Percentiles rank a stretch among this genome's conserved stretches.
phyloP scores from a whole-genome alignment of 2,329 filamentous ascomycete species.

The Alternaria alternata region DNA sequence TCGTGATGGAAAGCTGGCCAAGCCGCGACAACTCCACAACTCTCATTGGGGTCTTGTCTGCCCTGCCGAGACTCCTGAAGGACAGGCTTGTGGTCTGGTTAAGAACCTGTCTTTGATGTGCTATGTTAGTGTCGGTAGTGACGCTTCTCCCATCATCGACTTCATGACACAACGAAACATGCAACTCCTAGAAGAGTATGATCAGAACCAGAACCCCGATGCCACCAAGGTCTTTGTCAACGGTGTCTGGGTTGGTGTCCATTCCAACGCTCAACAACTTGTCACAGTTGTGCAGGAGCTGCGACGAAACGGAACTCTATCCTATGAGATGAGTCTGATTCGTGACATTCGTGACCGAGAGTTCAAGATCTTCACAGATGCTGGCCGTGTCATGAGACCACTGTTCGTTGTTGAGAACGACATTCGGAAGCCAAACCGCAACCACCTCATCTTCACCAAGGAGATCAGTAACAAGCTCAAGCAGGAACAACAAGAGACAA shows the following conservation, averaged over 20 bases:
- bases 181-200: slow-evolving; percentile 95
- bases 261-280: slow-evolving; percentile 85
- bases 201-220: slow-evolving; percentile 72
- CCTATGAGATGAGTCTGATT: slow-evolving; percentile 91
- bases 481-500: slow-evolving; percentile 71
- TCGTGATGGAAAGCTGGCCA: slow-evolving; percentile 96
- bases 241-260: slow-evolving; percentile 96
- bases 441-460: slow-evolving; percentile 80
- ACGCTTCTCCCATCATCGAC: slow-evolving; percentile 86
- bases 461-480: slow-evolving; percentile 80
- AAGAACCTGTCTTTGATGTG: slow-evolving; percentile 99
- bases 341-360: slow-evolving; percentile 96
- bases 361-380: slow-evolving; percentile 98
- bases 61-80: slow-evolving; percentile 96
- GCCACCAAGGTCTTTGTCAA: slow-evolving; percentile 99
- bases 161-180: slow-evolving; percentile 97
- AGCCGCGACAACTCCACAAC: slow-evolving; percentile 96
- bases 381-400: slow-evolving; percentile 91
- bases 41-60: slow-evolving; percentile 98
- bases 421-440: slow-evolving; percentile 74
- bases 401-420: slow-evolving; percentile 94
- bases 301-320: slow-evolving; percentile 81
- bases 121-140: slow-evolving; percentile 94
- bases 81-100: slow-evolving; percentile 96
- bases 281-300: slow-evolving; percentile 80